Percentiles rank a stretch among this genome's conserved stretches.
Conservation (phyloP, 1,139 yeast genomes). For the Lodderomyces elongisporus region DNA sequence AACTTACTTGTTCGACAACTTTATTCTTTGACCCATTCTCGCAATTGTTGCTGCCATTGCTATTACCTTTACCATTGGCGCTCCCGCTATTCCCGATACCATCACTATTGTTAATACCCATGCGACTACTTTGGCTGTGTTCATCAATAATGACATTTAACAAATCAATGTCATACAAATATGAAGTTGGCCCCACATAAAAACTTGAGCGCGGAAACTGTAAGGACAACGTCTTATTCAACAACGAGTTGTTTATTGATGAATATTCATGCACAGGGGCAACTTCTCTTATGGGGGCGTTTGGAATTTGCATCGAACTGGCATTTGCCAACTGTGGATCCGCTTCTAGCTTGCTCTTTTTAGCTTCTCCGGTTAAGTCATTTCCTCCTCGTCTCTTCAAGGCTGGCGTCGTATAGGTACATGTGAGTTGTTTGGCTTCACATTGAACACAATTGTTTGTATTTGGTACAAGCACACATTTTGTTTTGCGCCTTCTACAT, state of each 20-base stretch:
- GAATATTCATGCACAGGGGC: slow-evolving; percentile 55
- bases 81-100: slow-evolving; percentile 6
- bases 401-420: slow-evolving; percentile 46
- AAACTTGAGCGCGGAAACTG: slow-evolving; percentile 76
- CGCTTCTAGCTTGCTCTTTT: slow-evolving; percentile 13
- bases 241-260: slow-evolving; percentile 42
- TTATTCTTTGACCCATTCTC: slow-evolving; percentile 26
- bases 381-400: slow-evolving; percentile 27
- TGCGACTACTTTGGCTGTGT: slow-evolving; percentile 36
- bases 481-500: slow-evolving; percentile 60
- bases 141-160: slow-evolving; percentile 50
- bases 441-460: slow-evolving; percentile 61
- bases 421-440: slow-evolving; percentile 60
- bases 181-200: slow-evolving; percentile 70
- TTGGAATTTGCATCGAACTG: slow-evolving; percentile 45
- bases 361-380: slow-evolving; percentile 18
- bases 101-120: not conserved
- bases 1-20: slow-evolving; percentile 51
- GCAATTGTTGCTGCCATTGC: slow-evolving; percentile 25
- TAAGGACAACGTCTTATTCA: slow-evolving; percentile 41
- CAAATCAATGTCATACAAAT: slow-evolving; percentile 54
- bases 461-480: slow-evolving; percentile 59
- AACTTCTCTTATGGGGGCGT: slow-evolving; percentile 50
- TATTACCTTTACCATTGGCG: slow-evolving; percentile 30
- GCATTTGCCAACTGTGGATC: slow-evolving; percentile 9